Evolutionary conservation across 441 rosid species (phyloP), one percentile per base, ranked within the genome.

Genomic region (Biscutella auriculata): DNA sequence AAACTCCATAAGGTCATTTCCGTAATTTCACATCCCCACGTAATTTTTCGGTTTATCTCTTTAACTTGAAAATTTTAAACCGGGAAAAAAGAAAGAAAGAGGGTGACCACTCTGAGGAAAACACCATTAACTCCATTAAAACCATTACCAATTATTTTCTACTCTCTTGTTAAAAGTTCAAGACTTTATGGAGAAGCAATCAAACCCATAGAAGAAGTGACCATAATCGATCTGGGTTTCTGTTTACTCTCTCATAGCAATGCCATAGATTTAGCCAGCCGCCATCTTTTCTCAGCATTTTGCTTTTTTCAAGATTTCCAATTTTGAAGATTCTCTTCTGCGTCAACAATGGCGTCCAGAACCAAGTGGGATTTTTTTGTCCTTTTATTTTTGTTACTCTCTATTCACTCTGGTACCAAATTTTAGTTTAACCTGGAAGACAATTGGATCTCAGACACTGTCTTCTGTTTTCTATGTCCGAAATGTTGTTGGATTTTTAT

Each of bases 321-420:
- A n/a, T n/a, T 40, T 16, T 62, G 16, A 61, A 41, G 15, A n/a
- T 60, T 30, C 7, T 67, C 62, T 43, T 13, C n/a, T 51, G 4
- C 19, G 32, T 17, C 48, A 51, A 65, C 70, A 59, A 88, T 88
- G 97, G 76, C 93, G 44, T 62, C 90, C 47, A 81, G 81, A 76
- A 74, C 88, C 82, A 86, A 78, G 97, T 88, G 53, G 57, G 84
- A 44, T 36, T 15, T 52, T 9, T 47, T 51, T 12, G 21, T n/a
- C 16, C 8, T 57, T 9, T 2, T 6, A 13, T 5, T 26, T 10
- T 34, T 34, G 33, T 11, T 6, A 5, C 3, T 23, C 8, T 9
- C 6, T 40, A n/a, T n/a, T 45, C 8, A 10, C 32, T 41, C 4
- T 49, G n/a, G 36, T 15, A 49, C 41, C 49, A 41, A 57, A 34